Evolutionary conservation across 192 early-diverging fungal species (phyloP), one percentile per base, ranked within the genome.

Genomic region (Backusella mclennaniae): DNA sequence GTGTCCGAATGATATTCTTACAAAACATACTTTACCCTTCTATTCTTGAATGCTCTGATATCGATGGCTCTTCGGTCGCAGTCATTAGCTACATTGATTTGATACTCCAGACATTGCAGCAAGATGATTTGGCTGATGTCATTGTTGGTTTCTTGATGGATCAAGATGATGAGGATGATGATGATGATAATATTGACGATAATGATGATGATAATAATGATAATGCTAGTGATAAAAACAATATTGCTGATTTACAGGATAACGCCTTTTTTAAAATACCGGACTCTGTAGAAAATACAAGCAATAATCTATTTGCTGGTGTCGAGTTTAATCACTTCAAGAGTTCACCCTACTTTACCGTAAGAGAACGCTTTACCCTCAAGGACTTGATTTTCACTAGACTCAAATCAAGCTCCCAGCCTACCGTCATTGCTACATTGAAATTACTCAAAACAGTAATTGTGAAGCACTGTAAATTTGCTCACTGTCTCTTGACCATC

Each of bases 11-110:
- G 31, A 90, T 93, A 35, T 95, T 97, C 81, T 84, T 99, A 56
- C 93, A 93, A 63, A 91, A 93, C 41, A 96, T 96, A 71, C 86
- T 99, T 42, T 93, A 95, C 69, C 93, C 96, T 14, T 93, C 93
- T 36, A 86, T 97, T 67, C 80, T 92, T 39, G 94, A 94, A 69
- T 93, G 93, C 76, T 96, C 95, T 0, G 97, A 99, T 81, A 94
- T 93, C 23, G 96, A 99, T 80, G 96, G 95, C 3, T 94, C 93
- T 67, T 91, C 95, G 15, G 93, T 96, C 0, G 92, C 96, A 6
- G 91, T 94, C 1, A 92, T 99, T 76, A 93, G 90, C 70, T 99
- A 99, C 70, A 87, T 99, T 52, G 91, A 95, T 69, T 78, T 93
- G 70, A 95, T 97, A 78, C 82, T 97, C 12, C 90, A 92, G 46